Evolutionary conservation across 1,139 yeast species (phyloP).

Genomic region (Hanseniaspora sp.): DNA sequence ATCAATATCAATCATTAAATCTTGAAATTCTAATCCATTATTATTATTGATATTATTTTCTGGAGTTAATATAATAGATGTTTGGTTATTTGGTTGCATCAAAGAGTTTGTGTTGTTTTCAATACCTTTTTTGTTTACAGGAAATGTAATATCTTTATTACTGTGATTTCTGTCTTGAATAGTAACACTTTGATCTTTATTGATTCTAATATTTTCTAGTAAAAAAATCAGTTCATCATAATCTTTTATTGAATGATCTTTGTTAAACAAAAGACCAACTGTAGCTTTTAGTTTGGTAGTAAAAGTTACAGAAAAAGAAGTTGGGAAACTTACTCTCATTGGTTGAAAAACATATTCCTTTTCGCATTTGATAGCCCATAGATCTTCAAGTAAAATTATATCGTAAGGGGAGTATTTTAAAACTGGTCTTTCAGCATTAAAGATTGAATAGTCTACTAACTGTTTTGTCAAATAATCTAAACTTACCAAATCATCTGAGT

Average conservation of each 20-base stretch:
- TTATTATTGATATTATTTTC: too few species aligned
- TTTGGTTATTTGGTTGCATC: too few species aligned
- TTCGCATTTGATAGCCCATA: slow-evolving; percentile 2
- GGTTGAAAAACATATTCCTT: not conserved
- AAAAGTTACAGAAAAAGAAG: not conserved
- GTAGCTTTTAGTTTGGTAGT: not conserved
- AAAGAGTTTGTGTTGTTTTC: too few species aligned
- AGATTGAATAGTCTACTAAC: not conserved
- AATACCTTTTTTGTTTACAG: too few species aligned
- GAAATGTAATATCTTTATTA: too few species aligned
- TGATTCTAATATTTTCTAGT: not conserved
- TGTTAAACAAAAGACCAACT: not conserved
- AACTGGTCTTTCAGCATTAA: not conserved
- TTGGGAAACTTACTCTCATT: slow-evolving; percentile 4
- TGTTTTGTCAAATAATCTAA: not conserved
- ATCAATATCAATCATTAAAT: not conserved
- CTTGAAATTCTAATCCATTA: not conserved
- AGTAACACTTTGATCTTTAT: too few species aligned
- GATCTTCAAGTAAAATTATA: not conserved
- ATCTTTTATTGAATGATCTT: not conserved
- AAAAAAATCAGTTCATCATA: not conserved
- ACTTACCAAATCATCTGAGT: not conserved
- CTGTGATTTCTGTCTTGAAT: too few species aligned
- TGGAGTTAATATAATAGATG: too few species aligned
- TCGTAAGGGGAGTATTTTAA: not conserved